Evolutionary conservation across 441 rosid genomes (phyloP).

Genomic region (Pelargonium myrrhifolium): DNA sequence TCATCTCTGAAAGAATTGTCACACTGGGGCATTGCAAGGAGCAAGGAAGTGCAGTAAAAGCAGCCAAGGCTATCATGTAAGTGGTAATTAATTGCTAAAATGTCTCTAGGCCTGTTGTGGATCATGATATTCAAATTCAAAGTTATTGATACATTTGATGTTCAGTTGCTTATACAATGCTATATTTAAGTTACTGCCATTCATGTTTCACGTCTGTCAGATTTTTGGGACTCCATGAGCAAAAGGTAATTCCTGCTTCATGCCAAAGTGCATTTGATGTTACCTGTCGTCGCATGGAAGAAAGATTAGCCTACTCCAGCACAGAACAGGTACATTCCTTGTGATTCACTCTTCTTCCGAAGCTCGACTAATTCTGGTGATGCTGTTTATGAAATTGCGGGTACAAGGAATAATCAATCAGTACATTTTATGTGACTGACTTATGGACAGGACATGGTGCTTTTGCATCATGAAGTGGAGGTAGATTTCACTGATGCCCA

Average conservation of each 20-base stretch:
- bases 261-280: constrained; percentile 63
- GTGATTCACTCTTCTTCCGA: background rate
- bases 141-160: background rate
- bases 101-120: too few species aligned
- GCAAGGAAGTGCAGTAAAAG: constrained; percentile 42
- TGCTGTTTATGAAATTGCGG: background rate
- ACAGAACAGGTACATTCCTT: constrained; percentile 57
- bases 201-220: constrained; percentile 31
- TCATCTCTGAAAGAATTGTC: constrained; percentile 44
- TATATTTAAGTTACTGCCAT: background rate
- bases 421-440: constrained; percentile 4
- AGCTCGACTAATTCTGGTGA: background rate
- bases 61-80: constrained; percentile 71
- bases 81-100: constrained; percentile 13
- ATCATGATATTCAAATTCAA: background rate
- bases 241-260: constrained; percentile 51
- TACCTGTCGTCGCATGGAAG: constrained; percentile 74
- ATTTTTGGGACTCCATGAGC: constrained; percentile 64
- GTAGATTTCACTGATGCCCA: constrained; percentile 61
- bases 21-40: constrained; percentile 59
- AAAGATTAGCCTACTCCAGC: constrained; percentile 59
- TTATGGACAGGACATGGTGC: constrained; percentile 81
- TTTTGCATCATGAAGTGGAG: constrained; percentile 81
- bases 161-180: background rate
- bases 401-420: background rate